Conservation (phyloP, 352 stramenopile species). For the Blastocystis sp. region DNA sequence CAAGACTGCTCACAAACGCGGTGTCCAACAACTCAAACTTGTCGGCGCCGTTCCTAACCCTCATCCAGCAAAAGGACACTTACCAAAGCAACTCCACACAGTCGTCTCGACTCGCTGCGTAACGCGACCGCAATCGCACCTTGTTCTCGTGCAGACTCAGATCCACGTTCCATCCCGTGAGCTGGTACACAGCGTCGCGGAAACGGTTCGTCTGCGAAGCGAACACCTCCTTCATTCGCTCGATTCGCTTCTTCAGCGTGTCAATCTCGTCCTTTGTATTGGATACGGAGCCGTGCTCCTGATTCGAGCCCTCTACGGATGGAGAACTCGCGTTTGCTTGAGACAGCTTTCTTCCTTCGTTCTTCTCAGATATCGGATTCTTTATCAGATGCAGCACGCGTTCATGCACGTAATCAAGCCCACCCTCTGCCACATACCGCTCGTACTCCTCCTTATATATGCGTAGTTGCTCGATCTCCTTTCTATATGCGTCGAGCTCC, state of each 20-base stretch:
- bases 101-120: slow-evolving; percentile 26
- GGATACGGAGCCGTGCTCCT: no score
- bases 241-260: slow-evolving; percentile 65
- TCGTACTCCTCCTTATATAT: slow-evolving; percentile 8
- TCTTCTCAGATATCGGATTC: not conserved
- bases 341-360: not conserved
- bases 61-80: not conserved
- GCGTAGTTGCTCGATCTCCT: not conserved
- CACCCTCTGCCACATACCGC: not conserved
- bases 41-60: slow-evolving; percentile 40
- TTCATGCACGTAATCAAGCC: not conserved
- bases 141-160: slow-evolving; percentile 52
- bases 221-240: slow-evolving; percentile 63
- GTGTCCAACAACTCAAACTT: slow-evolving; percentile 61
- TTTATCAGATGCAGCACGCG: slow-evolving; percentile 27
- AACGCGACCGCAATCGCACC: slow-evolving; percentile 28
- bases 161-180: slow-evolving; percentile 59
- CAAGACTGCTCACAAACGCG: slow-evolving; percentile 44
- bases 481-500: not conserved
- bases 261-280: slow-evolving; percentile 50
- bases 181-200: slow-evolving; percentile 63
- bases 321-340: not conserved
- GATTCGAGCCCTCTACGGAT: no score
- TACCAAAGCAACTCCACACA: slow-evolving; percentile 57
- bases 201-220: slow-evolving; percentile 62